Evolutionary conservation across 148 eudicot species (phyloP), one percentile per base, ranked within the genome.

Genomic region (Cornus suecica): DNA sequence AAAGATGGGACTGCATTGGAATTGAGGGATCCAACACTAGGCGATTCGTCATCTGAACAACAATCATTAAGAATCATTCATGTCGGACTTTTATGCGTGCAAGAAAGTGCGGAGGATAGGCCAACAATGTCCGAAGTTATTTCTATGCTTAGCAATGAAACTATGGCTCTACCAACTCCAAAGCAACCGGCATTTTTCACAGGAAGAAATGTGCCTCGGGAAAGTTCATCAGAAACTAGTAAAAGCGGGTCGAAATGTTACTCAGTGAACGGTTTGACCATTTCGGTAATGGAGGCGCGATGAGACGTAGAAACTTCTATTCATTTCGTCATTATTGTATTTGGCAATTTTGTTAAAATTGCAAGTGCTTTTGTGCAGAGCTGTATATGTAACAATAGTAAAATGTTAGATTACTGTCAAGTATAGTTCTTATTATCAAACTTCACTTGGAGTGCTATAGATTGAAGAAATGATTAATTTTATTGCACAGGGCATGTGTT

Each of bases 91-190:
- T n/a, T n/a, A n/a, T 54, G 61, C 15, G 61, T 54, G 4, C 61
- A 54, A 54, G 61, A 54, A 54, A 54, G 75, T 62, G 84, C 86
- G 69, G 58, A 31, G 0, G 82, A 86, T 70, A 73, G 88, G 42
- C 88, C 88, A n/a, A 76, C 77, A 23, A 83, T 79, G 78, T 69
- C 75, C 3, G 78, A 74, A 10, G 75, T 86, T 61, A 65, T 83
- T 22, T 64, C 80, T 0, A 83, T 80, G 83, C 83, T 86, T 30
- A 69, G 58, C 10, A 83, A 81, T 73, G 80, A 62, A 58, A 41
- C 30, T 25, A 14, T 76, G 61, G 73, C 80, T 65, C 52, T 83
- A 52, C 69, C 82, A 2, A 32, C 74, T 51, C 86, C 84, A 6
- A 78, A 64, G 2, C 54, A 74, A 58, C 62, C 62, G 18, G 84